Base-by-base conservation (phyloP, 805 yeast genomes). In the Zygotorulaspora chibaensis region DNA sequence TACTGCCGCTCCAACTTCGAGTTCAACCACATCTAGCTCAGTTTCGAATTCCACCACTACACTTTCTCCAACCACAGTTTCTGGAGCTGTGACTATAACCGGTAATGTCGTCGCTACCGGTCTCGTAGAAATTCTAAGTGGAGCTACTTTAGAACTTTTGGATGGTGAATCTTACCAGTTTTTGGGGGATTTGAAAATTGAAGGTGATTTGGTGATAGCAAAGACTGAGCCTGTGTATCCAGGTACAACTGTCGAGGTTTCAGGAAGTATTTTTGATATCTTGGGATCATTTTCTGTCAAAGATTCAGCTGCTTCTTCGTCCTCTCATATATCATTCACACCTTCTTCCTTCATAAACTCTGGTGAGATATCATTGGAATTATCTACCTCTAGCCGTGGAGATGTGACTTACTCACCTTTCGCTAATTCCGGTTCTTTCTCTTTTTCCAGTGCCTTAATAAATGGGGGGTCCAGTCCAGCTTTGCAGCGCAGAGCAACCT, bases 71-170 rank as follows among this genome's bases (percentile, higher is more conserved):
- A 36, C 41, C 16, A 28, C 41, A 16, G n/a, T 42, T 27, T 10
- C 36, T 27, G 41, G 20, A 5, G 36, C 27, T 17, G 12, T 27
- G 7, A 42, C 45, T 8, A 13, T 42, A 3, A 28, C 28, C n/a
- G 45, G 45, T 37, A 13, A 34, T 11, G 40, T 42, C n/a, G 13
- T 36, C 17, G 45, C 45, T 18, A 36, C 45, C 12, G 41, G 29
- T 3, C 20, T 35, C 3, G 45, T 42, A 17, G 41, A 26, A 16
- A 13, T 42, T 16, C 28, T 35, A 9, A 36, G 35, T 16, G 41
- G 41, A 11, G 45, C 20, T 8, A 36, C 26, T 10, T 28, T 42
- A 13, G 20, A 34, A 11, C 35, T 42, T 2, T 8, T 34, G 15
- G 45, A 42, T 29, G 41, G 41, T 29, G 12, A 20, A 11, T 3